Conservation (phyloP, 768 basidiomycete species). For the Kockovaella imperatae region DNA sequence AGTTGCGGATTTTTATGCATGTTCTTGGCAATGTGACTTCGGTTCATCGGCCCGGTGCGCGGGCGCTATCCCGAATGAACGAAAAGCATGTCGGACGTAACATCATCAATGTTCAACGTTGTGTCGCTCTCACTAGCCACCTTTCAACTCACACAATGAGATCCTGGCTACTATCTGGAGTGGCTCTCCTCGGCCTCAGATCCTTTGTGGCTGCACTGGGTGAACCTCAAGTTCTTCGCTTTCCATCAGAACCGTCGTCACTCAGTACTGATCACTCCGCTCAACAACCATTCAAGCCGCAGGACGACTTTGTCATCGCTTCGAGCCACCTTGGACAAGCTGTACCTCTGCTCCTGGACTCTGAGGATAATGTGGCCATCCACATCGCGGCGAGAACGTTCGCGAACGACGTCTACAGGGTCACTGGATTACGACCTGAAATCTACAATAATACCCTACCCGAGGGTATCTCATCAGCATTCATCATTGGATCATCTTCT, state of each 20-base stretch:
- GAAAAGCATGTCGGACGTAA: too few species aligned
- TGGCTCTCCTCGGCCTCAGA: neutral
- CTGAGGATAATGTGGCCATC: conserved; percentile 20
- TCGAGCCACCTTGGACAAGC: neutral
- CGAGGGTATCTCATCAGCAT: conserved; percentile 26
- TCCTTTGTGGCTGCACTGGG: neutral
- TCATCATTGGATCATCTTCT: conserved; percentile 62
- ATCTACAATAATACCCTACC: conserved; percentile 52
- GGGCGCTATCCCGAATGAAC: too few species aligned
- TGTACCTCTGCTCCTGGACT: conserved; percentile 14
- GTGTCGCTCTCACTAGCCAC: too few species aligned
- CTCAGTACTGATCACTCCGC: neutral
- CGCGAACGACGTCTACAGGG: conserved; percentile 55
- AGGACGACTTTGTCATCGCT: neutral
- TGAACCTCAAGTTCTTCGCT: neutral
- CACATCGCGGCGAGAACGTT: conserved; percentile 54
- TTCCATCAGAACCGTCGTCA: neutral
- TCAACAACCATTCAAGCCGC: neutral
- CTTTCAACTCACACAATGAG: neutral
- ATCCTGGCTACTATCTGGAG: neutral
- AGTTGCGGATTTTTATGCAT: too few species aligned
- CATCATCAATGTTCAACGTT: too few species aligned
- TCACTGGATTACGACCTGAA: conserved; percentile 53
- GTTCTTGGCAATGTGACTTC: too few species aligned
- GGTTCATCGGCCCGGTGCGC: too few species aligned